A percentile compares a stretch with the other conserved stretches of the same genome.
Conservation (phyloP, 2,329 filamentous ascomycete species). For the Cercospora sojina region DNA sequence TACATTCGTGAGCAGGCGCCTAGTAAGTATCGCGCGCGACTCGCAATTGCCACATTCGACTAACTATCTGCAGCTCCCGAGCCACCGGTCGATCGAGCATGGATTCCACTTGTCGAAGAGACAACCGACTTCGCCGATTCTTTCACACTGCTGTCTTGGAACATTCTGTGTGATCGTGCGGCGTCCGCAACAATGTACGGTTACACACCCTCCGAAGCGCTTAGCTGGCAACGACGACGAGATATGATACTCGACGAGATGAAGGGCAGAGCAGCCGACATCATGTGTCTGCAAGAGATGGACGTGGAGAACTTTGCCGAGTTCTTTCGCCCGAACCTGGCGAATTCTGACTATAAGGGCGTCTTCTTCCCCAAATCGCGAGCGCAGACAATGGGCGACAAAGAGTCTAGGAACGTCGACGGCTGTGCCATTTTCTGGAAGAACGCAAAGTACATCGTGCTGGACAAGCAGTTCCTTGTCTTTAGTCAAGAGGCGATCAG, state of each 20-base stretch:
- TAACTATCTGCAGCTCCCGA: conserved; percentile 61
- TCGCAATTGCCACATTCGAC: background rate
- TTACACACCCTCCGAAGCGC: conserved; percentile 78
- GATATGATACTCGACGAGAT: conserved; percentile 82
- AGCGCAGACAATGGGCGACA: conserved; percentile 86
- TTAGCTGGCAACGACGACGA: conserved; percentile 84
- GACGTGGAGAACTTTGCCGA: conserved; percentile 89
- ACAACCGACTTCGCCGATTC: conserved; percentile 55
- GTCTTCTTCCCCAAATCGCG: conserved; percentile 89
- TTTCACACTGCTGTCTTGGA: conserved; percentile 88
- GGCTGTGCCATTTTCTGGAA: conserved; percentile 98
- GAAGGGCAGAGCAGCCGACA: conserved; percentile 74
- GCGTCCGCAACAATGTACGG: conserved; percentile 83
- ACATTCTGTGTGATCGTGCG: conserved; percentile 92
- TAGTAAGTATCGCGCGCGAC: conserved; percentile 56
- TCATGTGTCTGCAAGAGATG: conserved; percentile 91
- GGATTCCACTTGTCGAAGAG: conserved; percentile 68
- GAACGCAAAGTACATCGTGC: conserved; percentile 84
- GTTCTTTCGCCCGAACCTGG: conserved; percentile 83
- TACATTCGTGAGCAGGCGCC: conserved; percentile 80
- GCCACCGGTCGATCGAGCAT: conserved; percentile 72
- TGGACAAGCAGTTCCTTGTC: conserved; percentile 93
- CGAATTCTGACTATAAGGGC: conserved; percentile 86
- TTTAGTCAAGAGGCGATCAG: conserved; percentile 91
- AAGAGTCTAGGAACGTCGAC: conserved; percentile 85